A percentile compares a stretch with the other conserved stretches of the same genome.
These are phyloP conservation scores for Epithele typhae DNA, from an alignment of 768 basidiomycete genomes.

Conservation along the genomic window DNA sequence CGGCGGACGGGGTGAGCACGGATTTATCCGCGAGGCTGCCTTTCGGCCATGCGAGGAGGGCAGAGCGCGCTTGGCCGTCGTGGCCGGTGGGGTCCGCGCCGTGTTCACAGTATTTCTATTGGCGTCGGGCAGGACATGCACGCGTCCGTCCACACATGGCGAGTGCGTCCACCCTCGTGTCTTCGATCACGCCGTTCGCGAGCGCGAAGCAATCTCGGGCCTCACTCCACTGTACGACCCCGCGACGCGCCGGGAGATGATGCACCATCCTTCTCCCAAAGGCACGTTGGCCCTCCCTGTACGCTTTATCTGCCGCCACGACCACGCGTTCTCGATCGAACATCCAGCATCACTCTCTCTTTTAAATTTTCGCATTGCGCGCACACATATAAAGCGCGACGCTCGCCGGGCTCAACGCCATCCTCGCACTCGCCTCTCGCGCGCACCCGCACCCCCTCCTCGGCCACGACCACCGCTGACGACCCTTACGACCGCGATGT, in stretches of 20 bases:
- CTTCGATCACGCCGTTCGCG: conserved; percentile 59
- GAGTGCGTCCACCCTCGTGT: conserved; percentile 56
- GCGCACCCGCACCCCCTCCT: conserved; percentile 7
- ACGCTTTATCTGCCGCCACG: conserved; percentile 67
- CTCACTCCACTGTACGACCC: conserved; percentile 68
- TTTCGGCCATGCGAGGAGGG: too few relatives aligned
- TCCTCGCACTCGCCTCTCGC: too few relatives aligned
- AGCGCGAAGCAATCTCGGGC: conserved; percentile 53
- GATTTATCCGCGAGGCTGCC: conserved; percentile 18
- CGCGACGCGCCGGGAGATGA: conserved; percentile 47
- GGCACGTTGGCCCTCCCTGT: conserved; percentile 66
- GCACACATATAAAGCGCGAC: conserved; percentile 47
- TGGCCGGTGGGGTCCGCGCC: conserved; percentile 12
- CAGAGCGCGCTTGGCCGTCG: conserved; percentile 6
- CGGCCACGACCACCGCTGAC: conserved; percentile 20
- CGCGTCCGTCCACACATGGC: too few relatives aligned
- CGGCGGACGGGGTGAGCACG: conserved; percentile 7
- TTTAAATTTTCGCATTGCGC: conserved; percentile 42
- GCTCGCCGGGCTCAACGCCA: conserved; percentile 1
- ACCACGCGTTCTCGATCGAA: conserved; percentile 80
- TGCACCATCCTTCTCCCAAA: conserved; percentile 60
- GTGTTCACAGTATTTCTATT: conserved; percentile 21
- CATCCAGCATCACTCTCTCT: conserved; percentile 49
- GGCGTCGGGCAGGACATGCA: conserved; percentile 23
- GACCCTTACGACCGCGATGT: conserved; percentile 35